phyloP scores from a whole-genome alignment of 1,139 yeast species.

The Suhomyces anneliseae region DNA sequence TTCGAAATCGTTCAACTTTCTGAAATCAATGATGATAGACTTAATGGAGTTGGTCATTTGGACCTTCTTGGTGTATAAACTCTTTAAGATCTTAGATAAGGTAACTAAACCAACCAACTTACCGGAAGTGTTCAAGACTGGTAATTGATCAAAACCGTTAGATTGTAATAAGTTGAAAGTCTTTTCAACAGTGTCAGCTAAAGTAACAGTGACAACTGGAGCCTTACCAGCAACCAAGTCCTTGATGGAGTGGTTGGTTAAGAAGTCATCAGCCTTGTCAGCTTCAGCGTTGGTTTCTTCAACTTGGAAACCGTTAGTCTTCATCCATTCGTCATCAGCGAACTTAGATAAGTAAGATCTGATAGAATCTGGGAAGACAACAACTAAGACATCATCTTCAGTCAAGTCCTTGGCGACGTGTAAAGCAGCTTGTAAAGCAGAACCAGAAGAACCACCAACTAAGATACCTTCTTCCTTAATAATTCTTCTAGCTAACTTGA shows the following conservation, averaged over 20 bases:
- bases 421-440: constrained; percentile 80
- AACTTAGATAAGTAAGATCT: constrained; percentile 86
- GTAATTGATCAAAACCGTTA: constrained; percentile 85
- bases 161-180: constrained; percentile 72
- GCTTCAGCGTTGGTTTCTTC: constrained; percentile 49
- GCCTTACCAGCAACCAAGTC: constrained; percentile 67
- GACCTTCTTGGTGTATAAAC: constrained; percentile 62
- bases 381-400: constrained; percentile 75
- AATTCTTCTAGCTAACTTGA: constrained; percentile 77
- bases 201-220: constrained; percentile 77
- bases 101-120: constrained; percentile 78
- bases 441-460: constrained; percentile 88
- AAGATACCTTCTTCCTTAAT: constrained; percentile 84
- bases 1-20: constrained; percentile 68
- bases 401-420: constrained; percentile 68
- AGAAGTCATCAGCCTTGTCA: constrained; percentile 53
- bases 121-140: constrained; percentile 63
- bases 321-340: constrained; percentile 93
- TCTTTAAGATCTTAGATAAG: constrained; percentile 68
- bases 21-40: constrained; percentile 70
- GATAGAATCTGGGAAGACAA: constrained; percentile 83
- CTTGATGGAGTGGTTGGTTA: constrained; percentile 51
- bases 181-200: constrained; percentile 59
- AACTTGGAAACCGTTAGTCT: constrained; percentile 65
- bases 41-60: constrained; percentile 61